Conservation (phyloP, 495 filamentous ascomycete species). For the Aspergillus cavernicola region DNA sequence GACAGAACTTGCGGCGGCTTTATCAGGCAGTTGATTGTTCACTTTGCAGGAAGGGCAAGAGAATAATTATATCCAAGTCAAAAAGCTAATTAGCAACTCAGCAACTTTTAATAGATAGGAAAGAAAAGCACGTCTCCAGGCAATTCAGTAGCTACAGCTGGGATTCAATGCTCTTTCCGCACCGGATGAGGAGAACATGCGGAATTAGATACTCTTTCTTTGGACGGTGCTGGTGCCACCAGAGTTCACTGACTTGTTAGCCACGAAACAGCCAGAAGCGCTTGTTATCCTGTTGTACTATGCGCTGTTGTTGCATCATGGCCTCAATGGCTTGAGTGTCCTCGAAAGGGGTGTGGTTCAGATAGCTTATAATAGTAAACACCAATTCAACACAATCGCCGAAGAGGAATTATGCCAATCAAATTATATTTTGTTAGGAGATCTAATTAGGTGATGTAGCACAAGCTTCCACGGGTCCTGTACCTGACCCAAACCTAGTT, state of each 20-base stretch:
- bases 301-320: constrained; percentile 36
- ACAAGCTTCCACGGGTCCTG: too few relatives aligned
- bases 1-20: constrained; percentile 16
- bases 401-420: too few relatives aligned
- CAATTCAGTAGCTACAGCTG: constrained; percentile 21
- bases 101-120: neutral
- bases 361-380: too few relatives aligned
- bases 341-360: too few relatives aligned
- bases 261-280: constrained; percentile 28
- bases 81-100: neutral
- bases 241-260: constrained; percentile 26
- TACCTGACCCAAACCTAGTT: too few relatives aligned
- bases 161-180: constrained; percentile 18
- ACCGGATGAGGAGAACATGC: constrained; percentile 9
- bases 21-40: constrained; percentile 21
- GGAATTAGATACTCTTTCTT: constrained; percentile 26
- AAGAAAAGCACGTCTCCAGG: constrained; percentile 22
- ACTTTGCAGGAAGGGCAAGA: constrained; percentile 10
- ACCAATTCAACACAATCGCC: too few relatives aligned
- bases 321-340: too few relatives aligned
- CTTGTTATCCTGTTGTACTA: constrained; percentile 41
- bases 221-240: constrained; percentile 30
- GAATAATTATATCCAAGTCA: neutral
- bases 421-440: too few relatives aligned
- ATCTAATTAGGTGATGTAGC: too few relatives aligned